phyloP scores from a whole-genome alignment of 768 basidiomycete species.

The Russula lepida region DNA sequence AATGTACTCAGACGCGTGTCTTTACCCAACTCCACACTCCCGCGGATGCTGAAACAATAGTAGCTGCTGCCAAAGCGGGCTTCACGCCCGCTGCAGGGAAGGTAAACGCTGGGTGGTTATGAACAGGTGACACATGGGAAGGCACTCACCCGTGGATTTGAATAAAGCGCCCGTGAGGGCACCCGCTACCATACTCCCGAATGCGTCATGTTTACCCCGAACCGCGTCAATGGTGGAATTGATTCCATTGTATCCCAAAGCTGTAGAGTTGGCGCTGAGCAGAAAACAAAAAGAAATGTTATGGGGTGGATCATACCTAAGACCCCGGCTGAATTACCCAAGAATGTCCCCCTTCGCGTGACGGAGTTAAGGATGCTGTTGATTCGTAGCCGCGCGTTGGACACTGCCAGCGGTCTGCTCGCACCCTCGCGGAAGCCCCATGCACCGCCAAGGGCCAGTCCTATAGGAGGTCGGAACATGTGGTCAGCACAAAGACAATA shows the following conservation, averaged over 20 bases:
- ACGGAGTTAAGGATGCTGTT: conserved; percentile 96
- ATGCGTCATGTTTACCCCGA: conserved; percentile 86
- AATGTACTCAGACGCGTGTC: conserved; percentile 61
- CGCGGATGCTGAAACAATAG: conserved; percentile 81
- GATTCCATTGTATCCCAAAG: conserved; percentile 91
- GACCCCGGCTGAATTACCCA: conserved; percentile 97
- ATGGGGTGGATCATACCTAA: conserved; percentile 60
- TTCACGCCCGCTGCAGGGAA: conserved; percentile 72
- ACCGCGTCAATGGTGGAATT: conserved; percentile 88
- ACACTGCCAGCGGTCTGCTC: conserved; percentile 75
- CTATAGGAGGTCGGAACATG: conserved; percentile 66
- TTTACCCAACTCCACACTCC: conserved; percentile 95
- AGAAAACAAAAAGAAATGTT: conserved; percentile 34
- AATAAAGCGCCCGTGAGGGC: conserved; percentile 84
- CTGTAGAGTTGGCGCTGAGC: conserved; percentile 41
- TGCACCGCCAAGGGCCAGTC: conserved; percentile 86
- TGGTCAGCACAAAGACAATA: conserved; percentile 76
- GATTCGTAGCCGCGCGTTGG: conserved; percentile 81
- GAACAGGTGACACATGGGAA: conserved; percentile 29
- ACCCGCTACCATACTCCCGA: conserved; percentile 89
- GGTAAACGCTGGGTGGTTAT: conserved; percentile 24
- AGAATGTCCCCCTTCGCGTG: conserved; percentile 93
- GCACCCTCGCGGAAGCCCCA: conserved; percentile 97
- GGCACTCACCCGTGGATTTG: conserved; percentile 80
- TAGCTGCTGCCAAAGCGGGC: conserved; percentile 84